Evolutionary conservation across 2,329 filamentous ascomycete species (phyloP).

Genomic region (Paecilomyces dactylethromorphus): DNA sequence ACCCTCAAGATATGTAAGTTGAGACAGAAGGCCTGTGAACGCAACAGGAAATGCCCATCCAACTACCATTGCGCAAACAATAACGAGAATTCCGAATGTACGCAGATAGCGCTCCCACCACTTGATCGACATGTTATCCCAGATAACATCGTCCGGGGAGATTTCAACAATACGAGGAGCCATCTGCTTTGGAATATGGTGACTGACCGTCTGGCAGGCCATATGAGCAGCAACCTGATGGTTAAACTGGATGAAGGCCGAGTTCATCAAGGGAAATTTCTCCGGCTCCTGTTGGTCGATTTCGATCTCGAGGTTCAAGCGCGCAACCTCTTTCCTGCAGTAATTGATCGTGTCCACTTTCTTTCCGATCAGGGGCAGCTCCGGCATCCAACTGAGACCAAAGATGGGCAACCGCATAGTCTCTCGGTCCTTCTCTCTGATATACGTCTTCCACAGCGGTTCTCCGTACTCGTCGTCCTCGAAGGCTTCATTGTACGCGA

Average conservation of each 20-base stretch:
- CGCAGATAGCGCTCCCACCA: slow-evolving; percentile 90
- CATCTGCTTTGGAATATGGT: slow-evolving; percentile 92
- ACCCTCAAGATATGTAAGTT: slow-evolving; percentile 64
- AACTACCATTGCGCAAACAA: slow-evolving; percentile 70
- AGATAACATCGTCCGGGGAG: slow-evolving; percentile 83
- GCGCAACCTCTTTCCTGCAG: slow-evolving; percentile 77
- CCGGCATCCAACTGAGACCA: slow-evolving; percentile 62
- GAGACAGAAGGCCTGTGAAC: slow-evolving; percentile 75
- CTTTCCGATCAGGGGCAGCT: slow-evolving; percentile 70
- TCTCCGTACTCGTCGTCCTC: slow-evolving; percentile 56
- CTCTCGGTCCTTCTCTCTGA: slow-evolving; percentile 74
- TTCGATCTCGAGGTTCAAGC: slow-evolving; percentile 87
- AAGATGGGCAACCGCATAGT: slow-evolving; percentile 70
- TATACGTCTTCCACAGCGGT: slow-evolving; percentile 74
- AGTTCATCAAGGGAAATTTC: slow-evolving; percentile 85
- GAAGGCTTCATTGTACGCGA: slow-evolving; percentile 57
- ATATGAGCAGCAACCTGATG: slow-evolving; percentile 96
- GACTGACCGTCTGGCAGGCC: slow-evolving; percentile 87
- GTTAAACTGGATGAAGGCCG: slow-evolving; percentile 97
- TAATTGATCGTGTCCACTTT: slow-evolving; percentile 95
- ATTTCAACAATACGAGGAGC: slow-evolving; percentile 88
- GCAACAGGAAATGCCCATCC: slow-evolving; percentile 88
- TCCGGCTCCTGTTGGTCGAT: slow-evolving; percentile 80
- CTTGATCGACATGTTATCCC: slow-evolving; percentile 92
- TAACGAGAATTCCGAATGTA: slow-evolving; percentile 55